Evolutionary conservation across 1,284 basidiomycete genomes (phyloP), one percentile per base, ranked within the genome.

Genomic region (Erythrobasidium hasegawianum): DNA sequence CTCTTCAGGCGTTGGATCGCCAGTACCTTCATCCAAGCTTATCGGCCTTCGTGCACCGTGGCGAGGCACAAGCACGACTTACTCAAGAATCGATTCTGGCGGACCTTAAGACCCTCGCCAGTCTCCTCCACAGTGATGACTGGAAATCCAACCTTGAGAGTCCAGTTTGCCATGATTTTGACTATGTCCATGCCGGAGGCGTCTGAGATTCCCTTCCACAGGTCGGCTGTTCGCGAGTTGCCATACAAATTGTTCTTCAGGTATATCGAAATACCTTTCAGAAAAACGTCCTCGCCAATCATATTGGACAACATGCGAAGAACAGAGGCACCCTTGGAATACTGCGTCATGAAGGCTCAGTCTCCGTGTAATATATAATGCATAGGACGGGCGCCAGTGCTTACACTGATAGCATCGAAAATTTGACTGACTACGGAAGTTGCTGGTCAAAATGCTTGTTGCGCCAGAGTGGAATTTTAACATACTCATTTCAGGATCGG

Each of bases 101-200:
- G 86, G 53, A 79, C 64, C 29, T 68, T 71, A 47, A 80, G 66
- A 16, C 86, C 86, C 54, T 83, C 83, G 1, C 81, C 78, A 8
- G 81, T 82, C 78, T 97, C 93, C 0, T 85, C 87, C 50, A 97
- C 90, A 16, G 86, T 89, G 59, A 98, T 77, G 26, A 97, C 86
- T 0, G 69, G 68, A 70, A 76, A 77, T 68, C 77, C 68, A 69
- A 86, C 87, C 83, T 92, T 90, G 67, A 86, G 84, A 43, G 94
- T 87, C 95, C 94, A 98, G 76, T 88, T 88, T 69, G 89, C 83
- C 90, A 97, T 95, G 73, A 97, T 83, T 62, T 82, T 81, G 13
- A 86, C 81, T 52, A 97, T 84, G 72, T 97, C 86, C 40, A 86
- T 75, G 14, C 86, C 88, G 45, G 88, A 89, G 1, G 91, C 85